Evolutionary conservation across 1,284 basidiomycete genomes (phyloP).

Genomic region (Butyriboletus appendiculatus): DNA sequence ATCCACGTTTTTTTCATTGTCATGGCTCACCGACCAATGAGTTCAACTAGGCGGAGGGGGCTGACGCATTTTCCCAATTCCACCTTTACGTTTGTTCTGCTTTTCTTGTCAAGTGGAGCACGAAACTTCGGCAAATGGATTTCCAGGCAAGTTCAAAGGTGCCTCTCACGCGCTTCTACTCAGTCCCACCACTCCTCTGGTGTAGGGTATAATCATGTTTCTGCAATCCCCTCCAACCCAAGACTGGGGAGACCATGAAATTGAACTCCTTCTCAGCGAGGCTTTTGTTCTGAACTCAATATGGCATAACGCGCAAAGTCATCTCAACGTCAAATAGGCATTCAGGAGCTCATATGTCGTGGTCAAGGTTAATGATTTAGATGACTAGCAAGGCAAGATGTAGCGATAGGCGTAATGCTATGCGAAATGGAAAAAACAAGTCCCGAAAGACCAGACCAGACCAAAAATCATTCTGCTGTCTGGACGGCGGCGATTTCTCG

Average conservation of each 20-base stretch:
- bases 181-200: background rate
- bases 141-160: slow-evolving; percentile 70
- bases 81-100: slow-evolving; percentile 96
- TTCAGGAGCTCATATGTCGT: background rate
- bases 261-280: slow-evolving; percentile 93
- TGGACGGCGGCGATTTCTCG: slow-evolving; percentile 58
- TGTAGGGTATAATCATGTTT: slow-evolving; percentile 97
- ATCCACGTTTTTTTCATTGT: slow-evolving; percentile 1
- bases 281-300: slow-evolving; percentile 94
- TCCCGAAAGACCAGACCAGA: background rate
- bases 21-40: background rate
- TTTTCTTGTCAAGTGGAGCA: slow-evolving; percentile 91
- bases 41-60: slow-evolving; percentile 77
- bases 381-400: slow-evolving; percentile 22
- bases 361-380: slow-evolving; percentile 1
- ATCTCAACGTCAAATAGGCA: slow-evolving; percentile 58
- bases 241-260: slow-evolving; percentile 93
- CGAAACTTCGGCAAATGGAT: slow-evolving; percentile 90
- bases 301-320: slow-evolving; percentile 94
- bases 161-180: slow-evolving; percentile 1
- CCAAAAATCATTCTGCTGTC: slow-evolving; percentile 27
- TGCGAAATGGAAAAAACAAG: slow-evolving; percentile 9
- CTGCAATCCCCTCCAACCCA: slow-evolving; percentile 95
- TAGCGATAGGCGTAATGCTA: slow-evolving; percentile 30
- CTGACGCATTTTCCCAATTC: slow-evolving; percentile 95